Evolutionary conservation across 2,329 filamentous ascomycete genomes (phyloP).

Genomic region (Neofusicoccum cordaticola): DNA sequence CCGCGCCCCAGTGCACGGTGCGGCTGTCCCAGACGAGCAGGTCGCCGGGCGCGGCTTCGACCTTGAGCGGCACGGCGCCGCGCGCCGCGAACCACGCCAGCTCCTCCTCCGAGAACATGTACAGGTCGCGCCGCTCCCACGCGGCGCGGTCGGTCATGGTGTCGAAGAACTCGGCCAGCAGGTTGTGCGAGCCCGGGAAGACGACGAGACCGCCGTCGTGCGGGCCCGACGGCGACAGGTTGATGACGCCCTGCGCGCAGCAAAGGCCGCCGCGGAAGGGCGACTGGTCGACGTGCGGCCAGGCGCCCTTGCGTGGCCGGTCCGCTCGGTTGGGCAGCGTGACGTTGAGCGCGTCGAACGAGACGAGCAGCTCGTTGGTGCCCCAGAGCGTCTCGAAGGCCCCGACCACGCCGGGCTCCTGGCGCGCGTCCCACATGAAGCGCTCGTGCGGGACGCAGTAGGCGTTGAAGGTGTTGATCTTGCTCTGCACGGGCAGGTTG

Average conservation of each 20-base stretch:
- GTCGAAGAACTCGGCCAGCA: slow-evolving; percentile 33
- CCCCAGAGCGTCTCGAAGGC: slow-evolving; percentile 36
- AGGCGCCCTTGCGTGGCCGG: slow-evolving; percentile 28
- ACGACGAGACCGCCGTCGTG: slow-evolving; percentile 39
- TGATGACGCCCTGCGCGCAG: slow-evolving; percentile 53
- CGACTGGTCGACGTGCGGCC: slow-evolving; percentile 36
- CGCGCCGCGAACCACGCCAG: slow-evolving; percentile 43
- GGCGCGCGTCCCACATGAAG: slow-evolving; percentile 41
- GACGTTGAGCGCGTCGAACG: slow-evolving; percentile 41
- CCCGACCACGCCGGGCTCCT: slow-evolving; percentile 40
- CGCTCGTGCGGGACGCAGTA: slow-evolving; percentile 41
- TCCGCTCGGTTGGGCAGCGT: slow-evolving; percentile 35
- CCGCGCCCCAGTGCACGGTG: slow-evolving; percentile 25
- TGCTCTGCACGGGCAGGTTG: slow-evolving; percentile 35
- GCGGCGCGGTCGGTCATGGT: slow-evolving; percentile 32
- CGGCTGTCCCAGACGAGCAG: slow-evolving; percentile 49
- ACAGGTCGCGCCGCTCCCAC: slow-evolving; percentile 25
- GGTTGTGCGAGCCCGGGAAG: slow-evolving; percentile 30
- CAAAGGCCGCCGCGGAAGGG: slow-evolving; percentile 45
- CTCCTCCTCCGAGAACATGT: slow-evolving; percentile 31
- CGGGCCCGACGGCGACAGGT: slow-evolving; percentile 39
- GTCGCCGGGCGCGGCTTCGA: slow-evolving; percentile 44
- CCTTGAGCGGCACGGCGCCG: slow-evolving; percentile 40
- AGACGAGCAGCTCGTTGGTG: slow-evolving; percentile 36
- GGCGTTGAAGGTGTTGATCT: slow-evolving; percentile 29